Evolutionary conservation across 139 green algal species (phyloP), one percentile per base, ranked within the genome.

Genomic region (Auxenochlorella protothecoides): DNA sequence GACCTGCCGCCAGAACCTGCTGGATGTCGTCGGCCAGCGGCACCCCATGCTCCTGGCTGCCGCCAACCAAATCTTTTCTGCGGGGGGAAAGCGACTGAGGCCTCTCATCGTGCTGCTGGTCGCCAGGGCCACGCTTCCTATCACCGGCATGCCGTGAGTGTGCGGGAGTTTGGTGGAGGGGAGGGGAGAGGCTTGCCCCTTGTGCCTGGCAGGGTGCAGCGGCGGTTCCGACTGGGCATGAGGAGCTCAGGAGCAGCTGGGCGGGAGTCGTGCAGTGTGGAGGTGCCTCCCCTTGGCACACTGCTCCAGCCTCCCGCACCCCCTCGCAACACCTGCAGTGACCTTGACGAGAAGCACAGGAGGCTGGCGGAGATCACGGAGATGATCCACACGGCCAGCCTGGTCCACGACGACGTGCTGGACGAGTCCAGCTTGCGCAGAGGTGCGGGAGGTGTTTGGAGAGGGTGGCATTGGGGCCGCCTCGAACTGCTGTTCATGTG

Each of bases 351-450:
- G 7, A 78, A 87, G 72, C 95, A 99, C 60, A 83, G 88, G 59
- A 70, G 92, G 27, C 83, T 99, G 27, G 95, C 95, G 14, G 91
- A 98, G 72, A 98, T 99, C 59, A 96, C 86, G 0, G 95, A 99
- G 76, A 99, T 99, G 95, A 97, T 99, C 75, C 95, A 99, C 87
- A 98, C 93, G 4, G 95, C 95, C 56, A 92, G 81, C 74, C 77
- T 99, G 55, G 93, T 99, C 52, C 95, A 99, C 78, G 95, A 99
- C 74, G 95, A 99, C 71, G 95, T 99, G 64, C 79, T 99, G 60
- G 95, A 99, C 75, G 92, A 99, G 55, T 96, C 92, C 77, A 72
- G 86, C 69, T 76, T 89, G 0, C 81, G 95, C 2, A 79, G 94
- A 85, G 93, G 93, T 93, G 73, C 56, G n/a, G 16, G 14, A 16